Percentiles rank a stretch among this genome's conserved stretches.
Evolutionary conservation across 495 filamentous ascomycete genomes (phyloP).

Genomic region (Aspergillus indologenus): DNA sequence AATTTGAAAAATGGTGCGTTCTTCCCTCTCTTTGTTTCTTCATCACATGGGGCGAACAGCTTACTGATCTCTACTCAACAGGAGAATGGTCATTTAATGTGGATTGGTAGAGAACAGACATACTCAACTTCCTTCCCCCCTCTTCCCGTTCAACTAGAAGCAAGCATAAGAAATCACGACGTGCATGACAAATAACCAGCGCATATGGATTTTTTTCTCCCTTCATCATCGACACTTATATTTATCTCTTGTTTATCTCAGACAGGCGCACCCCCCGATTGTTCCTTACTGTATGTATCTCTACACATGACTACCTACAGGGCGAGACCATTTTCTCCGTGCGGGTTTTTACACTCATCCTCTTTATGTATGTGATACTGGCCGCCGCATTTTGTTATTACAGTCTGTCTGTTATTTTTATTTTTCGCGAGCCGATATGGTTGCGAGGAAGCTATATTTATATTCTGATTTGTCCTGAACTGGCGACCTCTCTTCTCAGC

Average conservation of each 20-base stretch:
- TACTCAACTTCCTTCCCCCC: background rate
- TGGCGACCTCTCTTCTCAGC: background rate
- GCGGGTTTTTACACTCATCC: background rate
- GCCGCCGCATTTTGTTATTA: background rate
- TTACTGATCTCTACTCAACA: conserved; percentile 13
- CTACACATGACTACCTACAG: conserved; percentile 2
- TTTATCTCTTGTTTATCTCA: conserved; percentile 8
- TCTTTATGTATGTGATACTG: background rate
- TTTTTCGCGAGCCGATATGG: background rate
- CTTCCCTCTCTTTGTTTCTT: background rate
- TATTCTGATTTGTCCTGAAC: background rate
- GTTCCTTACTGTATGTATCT: background rate
- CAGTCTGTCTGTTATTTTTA: background rate
- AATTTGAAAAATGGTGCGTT: conserved; percentile 81
- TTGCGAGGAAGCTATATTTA: background rate
- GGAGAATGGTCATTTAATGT: conserved; percentile 47
- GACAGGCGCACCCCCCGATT: conserved; percentile 11
- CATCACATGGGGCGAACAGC: background rate
- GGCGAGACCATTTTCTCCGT: conserved; percentile 3
- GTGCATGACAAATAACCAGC: conserved; percentile 30
- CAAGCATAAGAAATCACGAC: conserved; percentile 29
- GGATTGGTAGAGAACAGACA: conserved; percentile 33
- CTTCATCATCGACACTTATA: background rate
- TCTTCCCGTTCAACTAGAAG: background rate
- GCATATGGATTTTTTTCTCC: conserved; percentile 11